Evolutionary conservation across 345 rosid genomes (phyloP), one percentile per base, ranked within the genome.

Genomic region (Eucalyptus camaldulensis): DNA sequence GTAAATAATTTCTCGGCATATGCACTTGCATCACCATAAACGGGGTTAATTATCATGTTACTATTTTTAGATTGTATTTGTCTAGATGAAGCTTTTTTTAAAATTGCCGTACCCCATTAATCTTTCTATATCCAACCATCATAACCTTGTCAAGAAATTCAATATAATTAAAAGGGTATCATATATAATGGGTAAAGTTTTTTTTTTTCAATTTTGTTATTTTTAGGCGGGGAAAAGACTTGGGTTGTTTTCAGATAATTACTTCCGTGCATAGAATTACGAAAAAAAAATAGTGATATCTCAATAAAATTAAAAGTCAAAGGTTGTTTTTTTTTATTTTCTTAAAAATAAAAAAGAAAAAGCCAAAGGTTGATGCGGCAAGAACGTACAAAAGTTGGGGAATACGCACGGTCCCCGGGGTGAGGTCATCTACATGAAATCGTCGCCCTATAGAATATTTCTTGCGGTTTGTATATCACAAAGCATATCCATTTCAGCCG

Each of bases 21-120:
- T n/a, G 76, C 21, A 67, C 40, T 8, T 69, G 80, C 7, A 6
- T 1, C 4, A 2, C 44, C 44, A 16, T 69, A 8, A 69, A 72
- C 2, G 0, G 6, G 44, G 15, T 24, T 76, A 3, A 76, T 37
- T 1, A 76, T 21, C 14, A 21, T 10, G 5, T 0, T 10, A 40
- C 8, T 8, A 10, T 6, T 7, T 4, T 21, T 3, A 13, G 3
- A 10, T 72, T 21, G 29, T 47, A 21, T 21, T 8, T 3, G 3
- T 33, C 44, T 33, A 9, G 44, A 17, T 31, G 19, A 67, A 29
- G 2, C 13, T 24, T 56, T 56, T 56, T 56, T 56, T 24, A 0
- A 69, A 10, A 21, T 72, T 0, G 8, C 6, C 14, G 5, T 72
- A 6, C 24, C 10, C 21, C 12, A 4, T 72, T 37, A 37, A 21